Conservation (phyloP, 2,329 filamentous ascomycete genomes). For the Pseudocercospora musae region DNA sequence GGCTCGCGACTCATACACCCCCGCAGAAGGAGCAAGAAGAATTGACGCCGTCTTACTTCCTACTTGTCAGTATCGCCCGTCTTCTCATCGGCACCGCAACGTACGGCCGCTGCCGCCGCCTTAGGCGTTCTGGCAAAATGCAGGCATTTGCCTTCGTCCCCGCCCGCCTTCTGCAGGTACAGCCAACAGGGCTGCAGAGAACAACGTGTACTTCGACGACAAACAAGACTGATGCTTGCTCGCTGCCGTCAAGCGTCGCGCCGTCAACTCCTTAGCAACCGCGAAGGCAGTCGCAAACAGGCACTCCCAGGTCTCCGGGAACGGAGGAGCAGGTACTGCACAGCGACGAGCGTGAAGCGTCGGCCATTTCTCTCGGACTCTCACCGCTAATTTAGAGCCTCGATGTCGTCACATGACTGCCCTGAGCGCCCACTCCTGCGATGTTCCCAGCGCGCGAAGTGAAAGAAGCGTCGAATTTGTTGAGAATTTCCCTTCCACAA, state of each 20-base stretch:
- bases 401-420: neutral
- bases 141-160: neutral
- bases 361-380: neutral
- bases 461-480: neutral
- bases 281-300: conserved; percentile 1
- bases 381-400: neutral
- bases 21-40: neutral
- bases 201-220: neutral
- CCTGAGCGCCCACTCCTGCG: neutral
- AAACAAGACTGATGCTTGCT: neutral
- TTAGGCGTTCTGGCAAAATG: neutral
- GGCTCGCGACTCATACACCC: neutral
- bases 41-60: neutral
- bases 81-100: neutral
- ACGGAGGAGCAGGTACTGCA: conserved; percentile 1
- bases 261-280: neutral
- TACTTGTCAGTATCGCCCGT: neutral
- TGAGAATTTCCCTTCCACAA: neutral
- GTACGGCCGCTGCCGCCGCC: too few species aligned
- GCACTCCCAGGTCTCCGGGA: conserved; percentile 1
- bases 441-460: neutral
- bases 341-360: neutral
- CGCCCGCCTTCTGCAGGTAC: conserved; percentile 2
- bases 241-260: conserved; percentile 1
- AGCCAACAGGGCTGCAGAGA: neutral